A percentile compares a stretch with the other conserved stretches of the same genome.
phyloP scores from a whole-genome alignment of 2,329 filamentous ascomycete species.

The Cadophora malorum region DNA sequence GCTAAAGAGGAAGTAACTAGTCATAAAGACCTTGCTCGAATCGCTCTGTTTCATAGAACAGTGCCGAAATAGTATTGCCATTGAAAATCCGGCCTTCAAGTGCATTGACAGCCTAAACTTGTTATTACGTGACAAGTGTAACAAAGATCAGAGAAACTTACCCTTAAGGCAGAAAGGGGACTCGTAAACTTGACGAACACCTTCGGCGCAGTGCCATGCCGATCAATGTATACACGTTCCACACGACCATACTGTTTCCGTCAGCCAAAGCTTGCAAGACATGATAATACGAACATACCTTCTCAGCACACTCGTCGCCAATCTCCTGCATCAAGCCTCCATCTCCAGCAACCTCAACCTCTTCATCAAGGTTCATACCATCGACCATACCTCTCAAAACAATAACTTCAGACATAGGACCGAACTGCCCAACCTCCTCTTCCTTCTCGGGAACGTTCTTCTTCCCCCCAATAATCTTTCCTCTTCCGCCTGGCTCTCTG shows the following conservation, averaged over 20 bases:
- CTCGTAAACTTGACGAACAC: constrained; percentile 96
- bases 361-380: constrained; percentile 79
- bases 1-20: constrained; percentile 25
- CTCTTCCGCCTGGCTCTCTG: constrained; percentile 68
- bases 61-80: constrained; percentile 81
- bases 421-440: constrained; percentile 63
- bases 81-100: constrained; percentile 88
- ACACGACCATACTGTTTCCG: constrained; percentile 75
- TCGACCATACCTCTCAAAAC: constrained; percentile 86
- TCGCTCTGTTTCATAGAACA: constrained; percentile 81
- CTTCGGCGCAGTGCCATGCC: constrained; percentile 59
- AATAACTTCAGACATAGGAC: constrained; percentile 80
- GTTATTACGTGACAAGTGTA: constrained; percentile 28
- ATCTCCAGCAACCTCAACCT: constrained; percentile 69
- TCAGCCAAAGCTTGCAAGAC: constrained; percentile 16
- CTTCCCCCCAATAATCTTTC: constrained; percentile 82
- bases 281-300: constrained; percentile 54
- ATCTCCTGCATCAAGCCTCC: constrained; percentile 87
- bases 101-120: constrained; percentile 79
- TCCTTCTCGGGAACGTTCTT: constrained; percentile 53
- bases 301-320: constrained; percentile 88
- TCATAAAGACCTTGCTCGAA: constrained; percentile 74
- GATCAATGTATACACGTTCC: constrained; percentile 78
- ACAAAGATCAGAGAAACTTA: constrained; percentile 53
- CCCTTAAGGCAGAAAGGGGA: constrained; percentile 81